Conservation (phyloP, 2,329 filamentous ascomycete species). For the Calonectria montana region DNA sequence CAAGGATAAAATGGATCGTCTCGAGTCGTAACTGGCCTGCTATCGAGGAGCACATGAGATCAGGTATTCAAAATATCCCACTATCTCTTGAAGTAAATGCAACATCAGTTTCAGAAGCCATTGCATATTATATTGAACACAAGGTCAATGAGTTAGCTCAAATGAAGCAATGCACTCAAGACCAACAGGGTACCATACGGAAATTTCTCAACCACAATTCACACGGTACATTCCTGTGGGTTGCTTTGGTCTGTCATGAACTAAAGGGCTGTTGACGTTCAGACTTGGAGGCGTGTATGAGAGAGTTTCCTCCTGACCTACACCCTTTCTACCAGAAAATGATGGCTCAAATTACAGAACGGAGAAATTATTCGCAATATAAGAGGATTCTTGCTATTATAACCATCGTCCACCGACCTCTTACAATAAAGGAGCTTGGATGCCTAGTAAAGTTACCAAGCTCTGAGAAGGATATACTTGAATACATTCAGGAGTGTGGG, state of each 20-base stretch:
- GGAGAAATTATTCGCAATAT: too few species aligned
- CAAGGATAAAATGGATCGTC: constrained; percentile 49
- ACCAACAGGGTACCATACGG: not conserved
- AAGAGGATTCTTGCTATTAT: not conserved
- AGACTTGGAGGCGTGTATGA: not conserved
- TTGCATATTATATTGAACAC: not conserved
- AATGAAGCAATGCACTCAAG: not conserved
- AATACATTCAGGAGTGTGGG: not conserved
- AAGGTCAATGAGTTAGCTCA: not conserved
- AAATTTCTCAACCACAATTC: not conserved
- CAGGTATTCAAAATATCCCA: not conserved
- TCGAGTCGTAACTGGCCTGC: not conserved
- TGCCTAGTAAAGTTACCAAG: not conserved
- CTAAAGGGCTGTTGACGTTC: not conserved
- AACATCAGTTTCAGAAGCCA: not conserved
- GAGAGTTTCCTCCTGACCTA: not conserved
- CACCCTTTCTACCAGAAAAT: not conserved
- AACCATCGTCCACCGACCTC: not conserved
- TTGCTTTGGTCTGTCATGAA: not conserved
- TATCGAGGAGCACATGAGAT: not conserved
- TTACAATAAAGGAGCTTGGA: not conserved
- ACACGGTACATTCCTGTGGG: not conserved
- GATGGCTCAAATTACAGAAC: not conserved
- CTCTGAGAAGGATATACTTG: not conserved
- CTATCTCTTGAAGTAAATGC: not conserved